phyloP scores from a whole-genome alignment of 2,329 filamentous ascomycete species.

The Pleoardoris graminearum region DNA sequence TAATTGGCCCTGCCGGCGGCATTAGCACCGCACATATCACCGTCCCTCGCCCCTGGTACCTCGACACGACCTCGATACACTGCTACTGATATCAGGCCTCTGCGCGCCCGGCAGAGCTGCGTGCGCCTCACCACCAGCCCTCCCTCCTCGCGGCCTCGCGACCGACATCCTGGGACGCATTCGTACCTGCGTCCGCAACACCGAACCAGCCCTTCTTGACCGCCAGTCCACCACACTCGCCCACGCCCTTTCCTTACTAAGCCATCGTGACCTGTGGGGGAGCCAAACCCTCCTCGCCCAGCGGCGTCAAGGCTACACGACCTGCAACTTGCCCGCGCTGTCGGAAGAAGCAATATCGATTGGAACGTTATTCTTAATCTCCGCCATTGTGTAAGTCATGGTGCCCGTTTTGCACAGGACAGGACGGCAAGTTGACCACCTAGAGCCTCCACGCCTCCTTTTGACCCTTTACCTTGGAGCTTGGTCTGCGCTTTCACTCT shows the following conservation, averaged over 20 bases:
- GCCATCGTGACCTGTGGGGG: conserved; percentile 6
- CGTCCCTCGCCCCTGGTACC: conserved; percentile 19
- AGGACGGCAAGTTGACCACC: neutral
- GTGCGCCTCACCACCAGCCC: conserved; percentile 7
- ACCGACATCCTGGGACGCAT: neutral
- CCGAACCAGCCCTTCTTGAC: neutral
- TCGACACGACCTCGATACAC: conserved; percentile 5
- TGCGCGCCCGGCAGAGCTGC: conserved; percentile 7
- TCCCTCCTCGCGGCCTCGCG: neutral
- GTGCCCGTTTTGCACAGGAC: neutral
- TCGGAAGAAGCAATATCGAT: conserved; percentile 9
- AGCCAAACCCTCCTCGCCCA: conserved; percentile 1
- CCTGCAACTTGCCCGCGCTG: conserved; percentile 4
- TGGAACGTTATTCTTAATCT: neutral
- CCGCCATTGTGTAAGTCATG: conserved; percentile 1
- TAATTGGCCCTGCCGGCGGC: conserved; percentile 30
- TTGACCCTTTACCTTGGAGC: neutral
- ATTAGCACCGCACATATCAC: conserved; percentile 25
- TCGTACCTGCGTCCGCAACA: neutral
- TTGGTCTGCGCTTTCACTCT: too few species aligned
- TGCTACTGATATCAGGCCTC: conserved; percentile 12
- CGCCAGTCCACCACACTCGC: neutral
- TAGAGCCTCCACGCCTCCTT: neutral
- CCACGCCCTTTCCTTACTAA: conserved; percentile 10
- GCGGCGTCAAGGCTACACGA: conserved; percentile 3